Base-by-base conservation (phyloP, 1,284 basidiomycete species). In the Boletus putidus region DNA sequence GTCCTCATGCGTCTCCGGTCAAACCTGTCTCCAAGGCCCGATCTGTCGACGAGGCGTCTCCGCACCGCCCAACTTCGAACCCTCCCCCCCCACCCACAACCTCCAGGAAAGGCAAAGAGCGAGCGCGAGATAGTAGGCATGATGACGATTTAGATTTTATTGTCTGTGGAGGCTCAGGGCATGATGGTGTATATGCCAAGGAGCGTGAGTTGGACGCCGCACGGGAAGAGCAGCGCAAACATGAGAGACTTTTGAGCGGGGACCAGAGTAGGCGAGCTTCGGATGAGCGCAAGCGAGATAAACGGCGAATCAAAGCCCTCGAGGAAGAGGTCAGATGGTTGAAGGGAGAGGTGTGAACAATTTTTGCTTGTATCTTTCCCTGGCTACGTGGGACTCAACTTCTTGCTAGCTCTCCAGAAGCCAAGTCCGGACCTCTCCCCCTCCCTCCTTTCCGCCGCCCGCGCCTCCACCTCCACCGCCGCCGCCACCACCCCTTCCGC, bases 311-410 rank as follows among this genome's bases (percentile, higher is more conserved):
- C 27, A 77, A 73, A 53, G 74, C 77, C 61, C 77, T 92, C 6
- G 89, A 92, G 67, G 82, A 83, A 46, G 89, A 91, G 67, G 81
- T 92, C 40, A 72, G 73, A 49, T 68, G 77, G 49, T 69, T 92
- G 49, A 84, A 80, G 62, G 80, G 81, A 61, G 86, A 92, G 81
- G 89, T 91, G 58, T 10, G 74, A 43, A 9, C 14, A 3, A 1
- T 43, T 45, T 25, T 40, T n/a, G 31, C 21, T 55, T 66, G 18
- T 47, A 39, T 57, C 16, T 36, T 35, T 35, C 37, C 36, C 46
- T 15, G 16, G 23, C n/a, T 35, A 35, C 37, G 29, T 49, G 35
- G 12, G 25, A 56, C 54, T 62, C 12, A 59, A 20, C 4, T 6
- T 48, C 49, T 53, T 37, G 58, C 51, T 43, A 57, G 87, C 76